Percentiles rank a stretch among this genome's conserved stretches.
Conservation (phyloP, 1,284 basidiomycete species). For the Ustanciosporium gigantosporum region DNA sequence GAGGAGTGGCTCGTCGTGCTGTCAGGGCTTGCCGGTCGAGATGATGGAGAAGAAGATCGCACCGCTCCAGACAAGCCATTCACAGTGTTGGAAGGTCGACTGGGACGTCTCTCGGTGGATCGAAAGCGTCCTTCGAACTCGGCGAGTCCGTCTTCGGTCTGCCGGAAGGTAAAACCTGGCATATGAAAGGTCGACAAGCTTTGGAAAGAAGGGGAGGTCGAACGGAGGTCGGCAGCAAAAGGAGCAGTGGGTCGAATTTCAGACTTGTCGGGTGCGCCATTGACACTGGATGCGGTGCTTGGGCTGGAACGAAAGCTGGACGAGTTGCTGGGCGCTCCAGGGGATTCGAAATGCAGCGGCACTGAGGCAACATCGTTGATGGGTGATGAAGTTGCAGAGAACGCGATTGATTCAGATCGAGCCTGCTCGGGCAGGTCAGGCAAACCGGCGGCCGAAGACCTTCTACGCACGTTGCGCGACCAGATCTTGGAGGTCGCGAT, state of each 20-base stretch:
- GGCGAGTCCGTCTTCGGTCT: constrained; percentile 3
- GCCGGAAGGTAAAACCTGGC: constrained; percentile 2
- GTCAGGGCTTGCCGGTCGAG: background rate
- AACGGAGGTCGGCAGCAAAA: constrained; percentile 10
- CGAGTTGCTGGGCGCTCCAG: constrained; percentile 2
- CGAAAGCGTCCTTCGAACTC: background rate
- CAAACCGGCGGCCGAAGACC: constrained; percentile 7
- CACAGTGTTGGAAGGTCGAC: background rate
- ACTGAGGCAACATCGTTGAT: constrained; percentile 1
- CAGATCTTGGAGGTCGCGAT: constrained; percentile 1
- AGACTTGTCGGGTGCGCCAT: no score
- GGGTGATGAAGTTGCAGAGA: background rate
- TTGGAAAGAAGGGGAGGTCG: constrained; percentile 19
- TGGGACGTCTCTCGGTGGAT: background rate
- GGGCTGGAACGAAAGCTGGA: constrained; percentile 17
- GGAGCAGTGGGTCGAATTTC: no score
- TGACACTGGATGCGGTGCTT: constrained; percentile 4
- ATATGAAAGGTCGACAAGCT: constrained; percentile 14
- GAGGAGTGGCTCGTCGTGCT: background rate
- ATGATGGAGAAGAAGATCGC: background rate
- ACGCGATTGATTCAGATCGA: constrained; percentile 3
- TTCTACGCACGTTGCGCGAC: constrained; percentile 11
- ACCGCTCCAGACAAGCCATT: background rate
- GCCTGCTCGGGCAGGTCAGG: constrained; percentile 26
- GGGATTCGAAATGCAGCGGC: background rate